These are phyloP conservation scores for Pleurotus sapidus DNA, from an alignment of 768 basidiomycete genomes.

Conservation along the genomic window DNA sequence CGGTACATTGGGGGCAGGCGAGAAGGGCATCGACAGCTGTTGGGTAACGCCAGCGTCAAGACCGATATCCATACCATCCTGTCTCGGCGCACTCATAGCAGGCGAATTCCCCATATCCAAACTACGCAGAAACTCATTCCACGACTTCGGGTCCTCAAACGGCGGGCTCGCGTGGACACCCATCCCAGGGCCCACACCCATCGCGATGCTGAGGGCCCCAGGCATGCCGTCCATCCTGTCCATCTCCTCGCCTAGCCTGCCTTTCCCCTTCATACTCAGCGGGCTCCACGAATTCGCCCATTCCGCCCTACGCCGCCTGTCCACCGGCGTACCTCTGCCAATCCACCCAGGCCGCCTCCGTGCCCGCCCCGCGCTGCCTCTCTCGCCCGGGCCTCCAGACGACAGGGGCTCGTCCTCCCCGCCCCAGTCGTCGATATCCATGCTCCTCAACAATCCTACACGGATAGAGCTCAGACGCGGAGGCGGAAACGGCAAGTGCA, in stretches of 20 bases:
- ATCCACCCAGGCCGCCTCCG: conserved; percentile 1
- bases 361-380: background rate
- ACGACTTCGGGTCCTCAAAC: background rate
- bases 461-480: conserved; percentile 1
- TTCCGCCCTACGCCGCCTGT: background rate
- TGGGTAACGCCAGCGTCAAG: background rate
- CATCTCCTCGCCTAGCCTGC: conserved; percentile 1
- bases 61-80: background rate
- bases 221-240: conserved; percentile 3
- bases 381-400: background rate
- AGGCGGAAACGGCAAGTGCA: conserved; percentile 1
- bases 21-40: background rate
- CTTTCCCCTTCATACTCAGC: background rate
- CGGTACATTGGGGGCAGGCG: background rate
- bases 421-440: conserved; percentile 5
- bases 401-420: background rate
- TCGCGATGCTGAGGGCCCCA: background rate
- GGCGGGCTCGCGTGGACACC: background rate
- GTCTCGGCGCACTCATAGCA: background rate
- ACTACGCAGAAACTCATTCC: conserved; percentile 5
- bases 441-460: conserved; percentile 3
- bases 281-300: background rate
- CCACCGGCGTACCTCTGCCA: conserved; percentile 1
- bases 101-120: background rate
- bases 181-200: background rate